phyloP scores from a whole-genome alignment of 2,329 filamentous ascomycete genomes.

The Graphiopsis chlorocephala region DNA sequence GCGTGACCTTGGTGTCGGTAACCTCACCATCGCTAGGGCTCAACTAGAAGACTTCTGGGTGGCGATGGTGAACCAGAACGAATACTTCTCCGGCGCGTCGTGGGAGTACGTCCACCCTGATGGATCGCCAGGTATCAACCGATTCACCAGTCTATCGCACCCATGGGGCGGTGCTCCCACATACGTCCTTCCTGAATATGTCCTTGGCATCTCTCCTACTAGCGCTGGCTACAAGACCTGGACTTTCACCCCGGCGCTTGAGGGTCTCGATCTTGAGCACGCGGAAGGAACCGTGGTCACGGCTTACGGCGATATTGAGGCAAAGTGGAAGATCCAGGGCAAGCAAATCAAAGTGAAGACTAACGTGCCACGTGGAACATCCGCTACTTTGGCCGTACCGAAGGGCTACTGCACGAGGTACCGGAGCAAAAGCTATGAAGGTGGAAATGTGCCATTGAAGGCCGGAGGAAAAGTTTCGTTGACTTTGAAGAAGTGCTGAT shows the following conservation, averaged over 20 bases:
- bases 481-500: background rate
- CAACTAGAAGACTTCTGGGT: constrained; percentile 43
- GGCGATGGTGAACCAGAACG: constrained; percentile 40
- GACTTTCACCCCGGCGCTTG: constrained; percentile 29
- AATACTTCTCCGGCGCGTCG: constrained; percentile 39
- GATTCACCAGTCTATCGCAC: constrained; percentile 45
- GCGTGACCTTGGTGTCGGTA: constrained; percentile 24
- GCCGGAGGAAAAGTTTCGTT: background rate
- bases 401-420: constrained; percentile 6
- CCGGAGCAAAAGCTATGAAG: background rate
- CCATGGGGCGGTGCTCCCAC: constrained; percentile 48
- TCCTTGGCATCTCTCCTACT: constrained; percentile 29
- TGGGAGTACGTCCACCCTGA: constrained; percentile 48
- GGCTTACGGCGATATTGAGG: constrained; percentile 26
- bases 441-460: background rate
- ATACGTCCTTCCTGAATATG: constrained; percentile 43
- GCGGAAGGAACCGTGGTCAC: constrained; percentile 30
- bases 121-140: constrained; percentile 40
- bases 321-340: constrained; percentile 24
- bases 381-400: constrained; percentile 1
- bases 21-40: constrained; percentile 26
- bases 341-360: background rate
- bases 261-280: constrained; percentile 29
- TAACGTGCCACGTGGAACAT: background rate
- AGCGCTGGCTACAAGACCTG: constrained; percentile 31